Conservation (phyloP, 129 eudicot genomes). For the Dittrichia graveolens region DNA sequence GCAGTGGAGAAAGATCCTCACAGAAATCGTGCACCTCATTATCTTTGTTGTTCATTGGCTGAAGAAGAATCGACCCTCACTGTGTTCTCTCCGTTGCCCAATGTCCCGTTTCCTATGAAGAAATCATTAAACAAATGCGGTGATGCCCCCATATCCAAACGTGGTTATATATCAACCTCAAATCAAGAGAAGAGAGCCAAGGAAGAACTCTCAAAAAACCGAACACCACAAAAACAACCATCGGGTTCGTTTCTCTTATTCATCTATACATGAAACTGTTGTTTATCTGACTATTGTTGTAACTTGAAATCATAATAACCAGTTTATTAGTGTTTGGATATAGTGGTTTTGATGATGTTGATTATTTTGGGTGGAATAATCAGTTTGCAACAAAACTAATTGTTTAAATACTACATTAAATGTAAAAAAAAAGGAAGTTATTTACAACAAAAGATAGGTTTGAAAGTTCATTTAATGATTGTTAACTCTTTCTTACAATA, state of each 20-base stretch:
- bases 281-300: not conserved
- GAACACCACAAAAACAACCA: constrained; percentile 32
- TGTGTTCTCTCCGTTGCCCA: constrained; percentile 44
- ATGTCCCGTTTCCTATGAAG: constrained; percentile 52
- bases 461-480: too few relatives aligned
- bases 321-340: not conserved
- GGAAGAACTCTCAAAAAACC: constrained; percentile 35
- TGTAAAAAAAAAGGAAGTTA: too few relatives aligned
- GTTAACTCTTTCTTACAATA: too few relatives aligned
- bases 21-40: constrained; percentile 67
- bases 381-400: not conserved
- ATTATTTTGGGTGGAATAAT: not conserved
- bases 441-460: too few relatives aligned
- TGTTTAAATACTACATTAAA: too few relatives aligned
- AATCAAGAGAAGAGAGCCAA: constrained; percentile 57
- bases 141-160: constrained; percentile 49
- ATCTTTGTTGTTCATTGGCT: constrained; percentile 67
- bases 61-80: constrained; percentile 55
- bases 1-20: constrained; percentile 62
- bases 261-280: not conserved
- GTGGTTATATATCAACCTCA: constrained; percentile 34
- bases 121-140: constrained; percentile 48
- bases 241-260: constrained; percentile 37
- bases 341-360: not conserved
- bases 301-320: not conserved